Percentiles rank a stretch among this genome's conserved stretches.
These are phyloP conservation scores for Sporothrix mexicana DNA, from an alignment of 2,329 filamentous ascomycete genomes.

Conservation along the genomic window DNA sequence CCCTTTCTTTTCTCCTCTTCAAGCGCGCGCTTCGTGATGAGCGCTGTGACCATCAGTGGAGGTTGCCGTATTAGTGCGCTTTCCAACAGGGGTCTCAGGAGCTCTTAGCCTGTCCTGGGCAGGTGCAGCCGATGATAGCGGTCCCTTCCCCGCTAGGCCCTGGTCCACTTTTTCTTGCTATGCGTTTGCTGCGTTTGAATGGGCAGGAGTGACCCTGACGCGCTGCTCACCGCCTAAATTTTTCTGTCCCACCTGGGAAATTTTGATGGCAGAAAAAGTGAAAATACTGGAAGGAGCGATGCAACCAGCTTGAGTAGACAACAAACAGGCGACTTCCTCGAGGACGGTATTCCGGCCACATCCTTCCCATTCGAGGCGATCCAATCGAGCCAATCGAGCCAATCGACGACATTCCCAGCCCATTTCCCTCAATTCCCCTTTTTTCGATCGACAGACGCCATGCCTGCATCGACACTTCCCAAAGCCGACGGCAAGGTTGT, in stretches of 20 bases:
- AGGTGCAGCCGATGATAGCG: neutral
- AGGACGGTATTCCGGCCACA: neutral
- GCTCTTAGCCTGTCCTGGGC: neutral
- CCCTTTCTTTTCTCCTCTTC: neutral
- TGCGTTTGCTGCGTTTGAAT: too few relatives aligned
- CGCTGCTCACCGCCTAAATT: slow-evolving; percentile 30
- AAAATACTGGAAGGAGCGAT: slow-evolving; percentile 26
- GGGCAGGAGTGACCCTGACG: neutral
- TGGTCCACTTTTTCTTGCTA: neutral
- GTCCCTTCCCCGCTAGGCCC: neutral
- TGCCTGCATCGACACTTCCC: slow-evolving; percentile 27
- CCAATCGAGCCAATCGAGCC: neutral
- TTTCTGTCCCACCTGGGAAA: slow-evolving; percentile 20
- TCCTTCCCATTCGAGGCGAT: slow-evolving; percentile 2
- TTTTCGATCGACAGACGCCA: slow-evolving; percentile 19
- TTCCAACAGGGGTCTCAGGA: slow-evolving; percentile 4
- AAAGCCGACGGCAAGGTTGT: slow-evolving; percentile 29
- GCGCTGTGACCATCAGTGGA: slow-evolving; percentile 17
- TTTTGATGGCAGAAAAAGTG: slow-evolving; percentile 32
- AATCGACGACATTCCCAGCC: neutral
- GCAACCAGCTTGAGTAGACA: neutral
- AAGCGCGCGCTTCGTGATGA: slow-evolving; percentile 28
- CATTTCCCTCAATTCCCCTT: neutral
- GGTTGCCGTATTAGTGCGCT: slow-evolving; percentile 26
- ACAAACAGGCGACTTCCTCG: too few relatives aligned